phyloP scores from a whole-genome alignment of 257 asterid species.

The Nicotiana sylvestris region DNA sequence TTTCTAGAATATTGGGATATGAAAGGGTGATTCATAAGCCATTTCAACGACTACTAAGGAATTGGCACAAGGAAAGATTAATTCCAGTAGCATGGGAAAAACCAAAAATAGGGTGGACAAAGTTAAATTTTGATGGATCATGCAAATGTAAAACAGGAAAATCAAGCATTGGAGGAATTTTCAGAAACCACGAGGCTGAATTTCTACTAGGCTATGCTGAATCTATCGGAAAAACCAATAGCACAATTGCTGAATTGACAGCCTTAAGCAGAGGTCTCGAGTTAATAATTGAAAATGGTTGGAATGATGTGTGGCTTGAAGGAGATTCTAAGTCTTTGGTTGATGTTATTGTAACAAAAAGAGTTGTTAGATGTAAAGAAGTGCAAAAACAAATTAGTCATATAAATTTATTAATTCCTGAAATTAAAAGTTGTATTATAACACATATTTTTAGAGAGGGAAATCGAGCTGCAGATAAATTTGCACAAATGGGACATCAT shows the following conservation, averaged over 20 bases:
- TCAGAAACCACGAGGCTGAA: conserved; percentile 60
- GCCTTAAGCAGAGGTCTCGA: conserved; percentile 74
- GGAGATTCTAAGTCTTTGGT: conserved; percentile 65
- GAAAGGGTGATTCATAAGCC: conserved; percentile 23
- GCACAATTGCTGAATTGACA: conserved; percentile 58
- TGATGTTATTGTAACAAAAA: conserved; percentile 39
- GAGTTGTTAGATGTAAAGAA: conserved; percentile 33
- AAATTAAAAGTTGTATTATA: conserved; percentile 33
- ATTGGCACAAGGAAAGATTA: conserved; percentile 39
- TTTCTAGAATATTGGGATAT: conserved; percentile 28
- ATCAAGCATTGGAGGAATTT: conserved; percentile 66
- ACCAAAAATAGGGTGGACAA: conserved; percentile 66
- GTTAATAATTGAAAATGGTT: conserved; percentile 55
- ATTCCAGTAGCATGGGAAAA: conserved; percentile 49
- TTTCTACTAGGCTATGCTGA: conserved; percentile 69
- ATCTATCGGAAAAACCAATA: conserved; percentile 49
- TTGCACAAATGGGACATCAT: conserved; percentile 66
- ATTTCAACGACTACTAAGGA: conserved; percentile 23
- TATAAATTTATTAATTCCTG: conserved; percentile 44
- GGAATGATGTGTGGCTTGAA: conserved; percentile 63
- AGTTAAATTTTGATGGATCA: conserved; percentile 74
- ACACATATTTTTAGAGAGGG: conserved; percentile 70
- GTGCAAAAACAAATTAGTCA: conserved; percentile 35
- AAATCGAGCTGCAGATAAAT: conserved; percentile 65
- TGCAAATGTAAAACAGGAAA: conserved; percentile 62